Evolutionary conservation across 1,139 yeast genomes (phyloP).

Genomic region (Debaryomycetaceae sp.): DNA sequence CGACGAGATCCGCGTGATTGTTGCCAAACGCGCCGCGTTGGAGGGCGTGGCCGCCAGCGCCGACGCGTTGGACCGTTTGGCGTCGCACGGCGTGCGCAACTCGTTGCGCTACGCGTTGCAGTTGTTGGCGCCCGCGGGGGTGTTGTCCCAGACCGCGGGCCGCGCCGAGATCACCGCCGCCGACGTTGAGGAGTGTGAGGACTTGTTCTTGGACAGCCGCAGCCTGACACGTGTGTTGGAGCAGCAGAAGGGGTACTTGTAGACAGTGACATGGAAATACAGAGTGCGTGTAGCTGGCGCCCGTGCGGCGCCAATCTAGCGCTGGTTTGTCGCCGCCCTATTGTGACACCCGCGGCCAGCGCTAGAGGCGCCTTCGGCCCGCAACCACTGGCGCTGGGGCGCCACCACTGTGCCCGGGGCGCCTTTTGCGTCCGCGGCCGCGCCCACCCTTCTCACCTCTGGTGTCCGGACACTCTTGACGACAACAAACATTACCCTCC

Average conservation of each 20-base stretch:
- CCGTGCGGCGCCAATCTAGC: no score
- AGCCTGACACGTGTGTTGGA: conserved; percentile 80
- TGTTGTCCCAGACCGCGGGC: conserved; percentile 70
- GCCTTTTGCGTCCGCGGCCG: no score
- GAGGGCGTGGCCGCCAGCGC: conserved; percentile 63
- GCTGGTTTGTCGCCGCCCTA: no score
- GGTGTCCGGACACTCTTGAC: no score
- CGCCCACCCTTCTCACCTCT: no score
- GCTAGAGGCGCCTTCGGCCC: no score
- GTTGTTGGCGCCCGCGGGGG: conserved; percentile 84
- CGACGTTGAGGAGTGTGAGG: conserved; percentile 85
- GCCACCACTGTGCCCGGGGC: no score
- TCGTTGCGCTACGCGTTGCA: conserved; percentile 91
- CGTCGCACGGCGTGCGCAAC: conserved; percentile 66
- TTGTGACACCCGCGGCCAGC: no score
- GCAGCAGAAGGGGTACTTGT: conserved; percentile 45
- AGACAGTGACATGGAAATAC: no score
- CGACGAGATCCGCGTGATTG: conserved; percentile 79
- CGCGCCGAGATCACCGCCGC: conserved; percentile 63
- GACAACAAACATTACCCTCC: no score
- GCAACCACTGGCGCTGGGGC: no score
- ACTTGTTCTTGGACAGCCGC: conserved; percentile 81
- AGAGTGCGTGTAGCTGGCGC: no score
- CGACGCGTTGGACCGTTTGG: conserved; percentile 69
- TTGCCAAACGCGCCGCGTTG: conserved; percentile 72